Evolutionary conservation across 164 flowering plant species (phyloP), one percentile per base, ranked within the genome.

Genomic region (Stephania cephalantha): DNA sequence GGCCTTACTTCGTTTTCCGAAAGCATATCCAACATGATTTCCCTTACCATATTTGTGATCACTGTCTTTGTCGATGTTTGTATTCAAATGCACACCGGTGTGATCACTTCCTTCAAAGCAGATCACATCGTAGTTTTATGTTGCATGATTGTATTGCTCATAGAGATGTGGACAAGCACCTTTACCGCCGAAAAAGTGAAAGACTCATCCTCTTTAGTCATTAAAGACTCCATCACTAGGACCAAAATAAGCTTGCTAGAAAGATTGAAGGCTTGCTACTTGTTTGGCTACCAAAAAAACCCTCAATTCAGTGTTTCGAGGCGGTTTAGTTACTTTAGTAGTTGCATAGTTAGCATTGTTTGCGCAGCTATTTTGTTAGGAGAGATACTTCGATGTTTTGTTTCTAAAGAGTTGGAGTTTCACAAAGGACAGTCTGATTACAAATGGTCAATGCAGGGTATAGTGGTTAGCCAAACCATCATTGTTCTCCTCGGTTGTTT

Each of bases 61-160:
- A 66, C 70, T 2, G 35, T 74, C 25, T 18, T 46, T 6, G 76
- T 74, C 53, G 10, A 74, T 65, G 45, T 65, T 22, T 45, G 76
- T 8, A 11, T 74, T 46, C 55, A 50, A 15, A 50, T 50, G 55
- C 11, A 9, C 4, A 50, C 55, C 9, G 13, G 55, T 50, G 55
- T 74, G 61, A 74, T 74, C 9, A 65, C 46, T 31, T 2, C 17
- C 1, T 74, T 74, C 76, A 45, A 1, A 6, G 20, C 13, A 4
- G 70, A 74, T 22, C 76, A 74, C 18, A 12, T 48, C 20, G 5
- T 66, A 15, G 30, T 74, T 69, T 44, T 74, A 50, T 46, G 29
- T 46, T 74, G 76, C 35, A 65, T 74, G 70, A 25, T 74, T 44
- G 9, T 46, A 13, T 74, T 74, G 45, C 76, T 74, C 42, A 4